phyloP scores from a whole-genome alignment of 2,329 filamentous ascomycete genomes.

The Paecilomyces sp. region DNA sequence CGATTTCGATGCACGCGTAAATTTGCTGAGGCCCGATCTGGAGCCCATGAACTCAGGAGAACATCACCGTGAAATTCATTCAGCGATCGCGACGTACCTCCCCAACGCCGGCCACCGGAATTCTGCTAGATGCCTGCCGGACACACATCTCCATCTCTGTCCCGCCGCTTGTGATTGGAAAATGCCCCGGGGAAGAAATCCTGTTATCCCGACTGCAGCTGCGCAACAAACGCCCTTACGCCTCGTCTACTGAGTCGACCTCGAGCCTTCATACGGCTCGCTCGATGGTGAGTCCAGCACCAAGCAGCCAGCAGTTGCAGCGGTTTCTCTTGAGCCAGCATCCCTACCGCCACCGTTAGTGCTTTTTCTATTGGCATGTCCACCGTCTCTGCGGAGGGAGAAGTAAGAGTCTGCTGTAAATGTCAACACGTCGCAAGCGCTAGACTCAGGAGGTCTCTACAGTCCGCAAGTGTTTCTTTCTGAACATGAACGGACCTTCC shows the following conservation, averaged over 20 bases:
- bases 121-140: not conserved
- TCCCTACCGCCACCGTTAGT: not conserved
- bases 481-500: not conserved
- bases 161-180: not conserved
- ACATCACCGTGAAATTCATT: not conserved
- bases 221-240: not conserved
- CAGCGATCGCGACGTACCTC: not conserved
- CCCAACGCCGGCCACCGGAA: not conserved
- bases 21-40: not conserved
- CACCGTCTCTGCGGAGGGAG: not conserved
- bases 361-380: not conserved
- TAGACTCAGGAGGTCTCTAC: not conserved
- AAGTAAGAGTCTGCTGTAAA: not conserved
- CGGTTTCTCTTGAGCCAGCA: not conserved
- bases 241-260: not conserved
- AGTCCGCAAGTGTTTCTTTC: not conserved
- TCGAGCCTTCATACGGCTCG: not conserved
- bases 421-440: not conserved
- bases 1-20: not conserved
- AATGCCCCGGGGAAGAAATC: not conserved
- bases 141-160: not conserved
- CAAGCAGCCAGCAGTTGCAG: not conserved
- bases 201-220: not conserved
- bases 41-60: not conserved
- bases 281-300: not conserved